Percentiles rank a stretch among this genome's conserved stretches.
Evolutionary conservation across 352 stramenopile species (phyloP).

Genomic region (Globisporangium echinulatum): DNA sequence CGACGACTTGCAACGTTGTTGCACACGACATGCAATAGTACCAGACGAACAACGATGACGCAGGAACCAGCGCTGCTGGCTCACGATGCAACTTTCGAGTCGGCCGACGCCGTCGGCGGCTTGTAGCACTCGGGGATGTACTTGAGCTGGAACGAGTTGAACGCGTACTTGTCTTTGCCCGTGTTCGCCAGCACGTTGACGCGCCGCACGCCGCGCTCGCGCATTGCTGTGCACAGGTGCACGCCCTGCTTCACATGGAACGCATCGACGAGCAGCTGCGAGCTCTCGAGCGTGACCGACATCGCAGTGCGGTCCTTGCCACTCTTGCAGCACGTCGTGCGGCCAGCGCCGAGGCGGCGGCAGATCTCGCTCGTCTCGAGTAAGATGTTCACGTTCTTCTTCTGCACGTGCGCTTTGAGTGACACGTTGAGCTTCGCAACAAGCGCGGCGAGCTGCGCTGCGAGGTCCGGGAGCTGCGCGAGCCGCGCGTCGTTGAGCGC

Average conservation of each 20-base stretch:
- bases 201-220: constrained; percentile 74
- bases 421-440: constrained; percentile 44
- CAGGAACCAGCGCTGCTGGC: not conserved
- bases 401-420: constrained; percentile 62
- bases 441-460: constrained; percentile 52
- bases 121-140: constrained; percentile 94
- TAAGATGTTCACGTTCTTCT: constrained; percentile 86
- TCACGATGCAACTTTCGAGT: constrained; percentile 75
- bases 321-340: constrained; percentile 96
- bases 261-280: constrained; percentile 86
- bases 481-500: constrained; percentile 16
- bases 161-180: constrained; percentile 92
- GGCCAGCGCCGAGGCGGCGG: constrained; percentile 86
- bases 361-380: constrained; percentile 85
- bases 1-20: too few relatives aligned
- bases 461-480: constrained; percentile 39
- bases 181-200: constrained; percentile 85
- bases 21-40: not conserved
- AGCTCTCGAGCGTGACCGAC: constrained; percentile 95
- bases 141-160: constrained; percentile 96
- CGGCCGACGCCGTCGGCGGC: constrained; percentile 74
- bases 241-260: constrained; percentile 85
- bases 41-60: not conserved
- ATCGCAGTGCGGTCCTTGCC: constrained; percentile 97
- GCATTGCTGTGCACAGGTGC: constrained; percentile 82